Conservation (phyloP, 116 monocot genomes). For the Posidonia oceanica region DNA sequence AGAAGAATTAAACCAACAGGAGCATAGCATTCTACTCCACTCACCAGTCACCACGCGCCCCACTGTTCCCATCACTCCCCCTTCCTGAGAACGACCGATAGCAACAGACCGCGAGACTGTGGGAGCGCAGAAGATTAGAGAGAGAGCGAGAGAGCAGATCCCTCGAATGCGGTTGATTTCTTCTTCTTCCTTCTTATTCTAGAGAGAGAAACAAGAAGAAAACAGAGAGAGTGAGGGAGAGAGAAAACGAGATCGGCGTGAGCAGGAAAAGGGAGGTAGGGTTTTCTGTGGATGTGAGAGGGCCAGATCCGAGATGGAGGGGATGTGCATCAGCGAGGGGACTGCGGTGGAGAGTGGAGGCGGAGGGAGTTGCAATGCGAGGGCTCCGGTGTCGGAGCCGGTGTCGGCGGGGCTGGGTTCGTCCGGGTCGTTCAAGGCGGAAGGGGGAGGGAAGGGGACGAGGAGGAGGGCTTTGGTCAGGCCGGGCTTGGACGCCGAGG, state of each 20-base stretch:
- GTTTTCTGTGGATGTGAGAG: constrained; percentile 3
- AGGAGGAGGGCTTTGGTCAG: constrained; percentile 25
- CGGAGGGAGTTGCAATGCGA: constrained; percentile 22
- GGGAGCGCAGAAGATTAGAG: too few relatives aligned
- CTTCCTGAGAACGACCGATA: too few relatives aligned
- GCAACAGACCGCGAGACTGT: too few relatives aligned
- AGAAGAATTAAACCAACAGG: too few relatives aligned
- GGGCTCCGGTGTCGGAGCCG: constrained; percentile 8
- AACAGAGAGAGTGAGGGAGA: not conserved
- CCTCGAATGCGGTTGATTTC: too few relatives aligned
- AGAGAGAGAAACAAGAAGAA: too few relatives aligned
- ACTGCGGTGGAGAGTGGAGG: constrained; percentile 16
- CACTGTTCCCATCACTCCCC: too few relatives aligned
- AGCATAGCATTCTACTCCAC: too few relatives aligned
- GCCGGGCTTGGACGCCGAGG: constrained; percentile 55
- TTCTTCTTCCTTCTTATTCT: too few relatives aligned
- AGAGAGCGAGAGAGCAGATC: too few relatives aligned
- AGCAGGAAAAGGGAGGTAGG: not conserved
- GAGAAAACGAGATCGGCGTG: not conserved
- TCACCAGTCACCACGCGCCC: too few relatives aligned
- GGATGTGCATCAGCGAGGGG: constrained; percentile 1
- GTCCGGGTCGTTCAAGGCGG: constrained; percentile 27
- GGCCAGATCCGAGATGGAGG: constrained; percentile 6
- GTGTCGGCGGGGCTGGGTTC: constrained; percentile 8
- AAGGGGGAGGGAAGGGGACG: constrained; percentile 10